These are phyloP conservation scores for Spathaspora gorwiae DNA, from an alignment of 805 yeast species.

Conservation along the genomic window DNA sequence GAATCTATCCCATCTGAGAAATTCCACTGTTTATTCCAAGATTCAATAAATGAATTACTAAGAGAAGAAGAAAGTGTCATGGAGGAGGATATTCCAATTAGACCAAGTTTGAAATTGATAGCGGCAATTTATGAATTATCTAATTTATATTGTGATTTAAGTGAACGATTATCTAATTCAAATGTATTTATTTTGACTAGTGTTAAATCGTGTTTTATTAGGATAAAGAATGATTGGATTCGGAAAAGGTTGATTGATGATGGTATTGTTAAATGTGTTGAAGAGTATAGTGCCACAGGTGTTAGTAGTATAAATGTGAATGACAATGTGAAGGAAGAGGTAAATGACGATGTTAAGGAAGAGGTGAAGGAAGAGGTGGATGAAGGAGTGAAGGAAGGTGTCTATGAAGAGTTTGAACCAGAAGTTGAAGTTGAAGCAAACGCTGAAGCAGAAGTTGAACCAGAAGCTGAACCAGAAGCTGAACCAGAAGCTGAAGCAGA, in stretches of 20 bases:
- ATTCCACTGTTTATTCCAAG: not conserved
- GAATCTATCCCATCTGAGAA: not conserved
- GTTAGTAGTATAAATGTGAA: no score
- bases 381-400: no score
- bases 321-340: no score
- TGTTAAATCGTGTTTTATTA: slow-evolving; percentile 14
- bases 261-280: not conserved
- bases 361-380: no score
- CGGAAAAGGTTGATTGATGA: slow-evolving; percentile 8
- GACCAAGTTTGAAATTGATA: slow-evolving; percentile 6
- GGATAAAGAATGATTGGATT: slow-evolving; percentile 32
- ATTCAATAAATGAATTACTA: not conserved
- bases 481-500: no score
- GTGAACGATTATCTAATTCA: not conserved
- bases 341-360: no score
- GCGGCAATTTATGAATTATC: slow-evolving; percentile 2
- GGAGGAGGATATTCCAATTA: slow-evolving; percentile 1
- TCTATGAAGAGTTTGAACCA: no score
- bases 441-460: no score
- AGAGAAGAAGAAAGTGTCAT: no score
- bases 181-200: not conserved
- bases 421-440: no score
- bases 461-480: no score
- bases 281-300: no score
- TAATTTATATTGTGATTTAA: not conserved